phyloP scores from a whole-genome alignment of 371 early-diverging fungal genomes.

The Blakeslea trispora region DNA sequence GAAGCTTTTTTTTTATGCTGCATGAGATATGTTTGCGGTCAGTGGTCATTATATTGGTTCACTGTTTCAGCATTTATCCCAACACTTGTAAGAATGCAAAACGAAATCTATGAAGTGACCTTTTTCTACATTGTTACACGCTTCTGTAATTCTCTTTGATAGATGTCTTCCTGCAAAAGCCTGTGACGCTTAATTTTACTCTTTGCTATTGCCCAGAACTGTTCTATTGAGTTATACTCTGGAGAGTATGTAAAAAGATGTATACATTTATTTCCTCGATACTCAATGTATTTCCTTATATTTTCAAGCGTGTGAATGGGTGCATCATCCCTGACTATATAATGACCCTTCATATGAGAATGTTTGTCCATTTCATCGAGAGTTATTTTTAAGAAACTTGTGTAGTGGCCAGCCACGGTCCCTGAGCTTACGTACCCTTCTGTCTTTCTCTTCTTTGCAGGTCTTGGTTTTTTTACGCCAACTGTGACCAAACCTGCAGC shows the following conservation, averaged over 20 bases:
- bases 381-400: constrained; percentile 20
- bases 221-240: too few relatives aligned
- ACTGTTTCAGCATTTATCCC: too few relatives aligned
- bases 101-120: too few relatives aligned
- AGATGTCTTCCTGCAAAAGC: constrained; percentile 8
- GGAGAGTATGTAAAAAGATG: too few relatives aligned
- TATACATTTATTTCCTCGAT: constrained; percentile 14
- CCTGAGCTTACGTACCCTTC: constrained; percentile 28
- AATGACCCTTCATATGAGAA: constrained; percentile 22
- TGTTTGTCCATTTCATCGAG: constrained; percentile 29
- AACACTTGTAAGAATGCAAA: too few relatives aligned
- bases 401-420: constrained; percentile 20
- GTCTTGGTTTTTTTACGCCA: constrained; percentile 25
- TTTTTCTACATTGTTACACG: background rate
- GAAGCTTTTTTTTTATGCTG: too few relatives aligned
- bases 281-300: constrained; percentile 27
- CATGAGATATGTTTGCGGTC: too few relatives aligned
- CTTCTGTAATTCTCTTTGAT: constrained; percentile 8
- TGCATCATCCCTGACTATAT: constrained; percentile 24
- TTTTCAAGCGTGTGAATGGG: constrained; percentile 27
- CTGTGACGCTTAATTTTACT: constrained; percentile 11
- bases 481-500: constrained; percentile 29
- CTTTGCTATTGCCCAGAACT: constrained; percentile 6
- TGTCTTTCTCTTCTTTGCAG: constrained; percentile 28
- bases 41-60: too few relatives aligned